Evolutionary conservation across 1,139 yeast genomes (phyloP), one percentile per base, ranked within the genome.

Genomic region (Lodderomyces orthopsilosis): DNA sequence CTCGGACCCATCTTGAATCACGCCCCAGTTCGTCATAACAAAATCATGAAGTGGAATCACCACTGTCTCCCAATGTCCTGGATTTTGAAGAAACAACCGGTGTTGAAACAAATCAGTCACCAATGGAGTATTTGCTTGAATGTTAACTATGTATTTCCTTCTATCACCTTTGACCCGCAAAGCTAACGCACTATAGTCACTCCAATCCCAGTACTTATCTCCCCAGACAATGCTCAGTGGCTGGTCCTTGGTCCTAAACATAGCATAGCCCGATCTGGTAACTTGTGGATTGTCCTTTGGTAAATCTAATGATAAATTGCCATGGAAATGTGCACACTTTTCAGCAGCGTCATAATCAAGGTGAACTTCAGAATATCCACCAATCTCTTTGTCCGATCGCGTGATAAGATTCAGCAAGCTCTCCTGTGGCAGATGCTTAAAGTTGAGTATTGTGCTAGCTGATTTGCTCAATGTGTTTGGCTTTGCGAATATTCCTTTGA

Each of bases 11-110:
- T 83, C 86, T 65, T 85, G 93, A 45, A 88, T 82, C 24, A 78
- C 79, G 8, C 95, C 95, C 77, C 88, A 82, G 57, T 85, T 86
- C 26, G 95, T 88, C 65, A 87, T 72, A 45, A 87, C 91, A 62
- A 88, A 86, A 56, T 85, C 91, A 51, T 81, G 75, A 45, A 88
- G 68, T 40, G 94, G 90, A 33, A 87, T 81, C 32, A 83, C 79
- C 28, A 87, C 89, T 1, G 89, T 84, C 58, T 88, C 95, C 95
- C 95, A 88, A 50, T 80, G 74, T 2, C 91, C 91, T 0, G 91
- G 90, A 33, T 73, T 76, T 52, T 81, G 79, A 48, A 87, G 69
- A 55, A 86, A 88, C 51, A 88, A 70, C 35, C 95, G 67, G 62
- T 88, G 95, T 62, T 88, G 96, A 61, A 81, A 88, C 49, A 88